These are phyloP conservation scores for Calonectria montana DNA, from an alignment of 2,329 filamentous ascomycete genomes.

Conservation along the genomic window DNA sequence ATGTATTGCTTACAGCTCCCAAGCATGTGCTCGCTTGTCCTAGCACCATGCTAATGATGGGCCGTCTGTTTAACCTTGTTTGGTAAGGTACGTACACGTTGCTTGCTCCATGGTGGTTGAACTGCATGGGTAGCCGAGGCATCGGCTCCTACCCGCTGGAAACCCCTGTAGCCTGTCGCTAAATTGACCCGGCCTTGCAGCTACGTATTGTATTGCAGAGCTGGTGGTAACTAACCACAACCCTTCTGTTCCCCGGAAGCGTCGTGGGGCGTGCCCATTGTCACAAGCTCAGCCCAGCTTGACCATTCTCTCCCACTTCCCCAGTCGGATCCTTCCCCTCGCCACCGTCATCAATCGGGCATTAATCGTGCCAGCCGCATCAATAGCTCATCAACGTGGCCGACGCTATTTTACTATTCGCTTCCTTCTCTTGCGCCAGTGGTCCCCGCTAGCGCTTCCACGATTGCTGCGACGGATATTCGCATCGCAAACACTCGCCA, in stretches of 20 bases:
- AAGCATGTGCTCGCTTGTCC: neutral
- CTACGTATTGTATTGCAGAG: neutral
- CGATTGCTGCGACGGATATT: neutral
- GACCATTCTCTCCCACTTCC: neutral
- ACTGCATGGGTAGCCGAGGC: neutral
- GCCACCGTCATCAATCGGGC: neutral
- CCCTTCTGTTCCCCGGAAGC: neutral
- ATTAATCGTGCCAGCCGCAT: neutral
- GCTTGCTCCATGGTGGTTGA: neutral
- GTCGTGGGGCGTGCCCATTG: neutral
- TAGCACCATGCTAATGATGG: neutral
- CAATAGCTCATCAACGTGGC: neutral
- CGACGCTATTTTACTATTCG: neutral
- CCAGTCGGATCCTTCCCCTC: neutral
- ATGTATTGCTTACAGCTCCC: neutral
- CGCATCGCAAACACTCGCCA: neutral
- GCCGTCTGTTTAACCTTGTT: slow-evolving; percentile 23
- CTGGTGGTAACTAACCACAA: neutral
- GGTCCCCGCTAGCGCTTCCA: neutral
- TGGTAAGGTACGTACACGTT: slow-evolving; percentile 12
- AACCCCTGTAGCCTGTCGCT: neutral
- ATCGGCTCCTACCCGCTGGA: slow-evolving; percentile 3
- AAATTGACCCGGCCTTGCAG: neutral
- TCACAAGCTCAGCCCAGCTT: neutral
- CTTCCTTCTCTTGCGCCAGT: neutral